phyloP scores from a whole-genome alignment of 2,329 filamentous ascomycete species.

The Cercospora zeina region DNA sequence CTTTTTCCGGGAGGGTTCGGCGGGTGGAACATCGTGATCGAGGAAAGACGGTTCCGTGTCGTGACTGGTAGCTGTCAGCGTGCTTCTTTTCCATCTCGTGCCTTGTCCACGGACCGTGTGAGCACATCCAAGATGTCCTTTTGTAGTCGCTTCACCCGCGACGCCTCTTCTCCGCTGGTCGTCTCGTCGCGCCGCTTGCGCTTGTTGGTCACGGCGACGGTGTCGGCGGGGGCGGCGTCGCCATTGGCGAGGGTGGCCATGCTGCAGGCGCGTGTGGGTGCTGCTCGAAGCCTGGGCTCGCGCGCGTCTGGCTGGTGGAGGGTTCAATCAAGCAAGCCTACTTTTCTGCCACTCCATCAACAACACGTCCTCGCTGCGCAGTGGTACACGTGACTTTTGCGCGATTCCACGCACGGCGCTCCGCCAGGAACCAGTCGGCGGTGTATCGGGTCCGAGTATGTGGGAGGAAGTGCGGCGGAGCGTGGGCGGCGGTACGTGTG shows the following conservation, averaged over 20 bases:
- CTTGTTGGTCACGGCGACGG: constrained; percentile 36
- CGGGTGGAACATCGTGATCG: constrained; percentile 43
- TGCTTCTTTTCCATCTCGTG: background rate
- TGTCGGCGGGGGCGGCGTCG: constrained; percentile 14
- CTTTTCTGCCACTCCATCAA: constrained; percentile 3
- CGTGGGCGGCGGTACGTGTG: background rate
- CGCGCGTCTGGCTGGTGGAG: constrained; percentile 13
- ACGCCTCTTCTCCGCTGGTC: constrained; percentile 38
- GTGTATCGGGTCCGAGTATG: background rate
- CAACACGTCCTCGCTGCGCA: background rate
- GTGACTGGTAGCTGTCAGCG: constrained; percentile 31
- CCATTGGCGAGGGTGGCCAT: constrained; percentile 27
- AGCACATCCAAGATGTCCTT: constrained; percentile 47
- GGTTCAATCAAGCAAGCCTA: constrained; percentile 10
- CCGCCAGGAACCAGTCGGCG: background rate
- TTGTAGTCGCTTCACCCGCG: constrained; percentile 38
- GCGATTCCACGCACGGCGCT: background rate
- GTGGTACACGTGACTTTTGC: constrained; percentile 4
- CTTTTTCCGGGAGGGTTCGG: constrained; percentile 50
- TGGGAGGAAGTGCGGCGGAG: background rate
- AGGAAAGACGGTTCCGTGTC: constrained; percentile 52
- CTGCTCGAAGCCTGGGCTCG: constrained; percentile 13
- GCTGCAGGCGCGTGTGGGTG: constrained; percentile 25
- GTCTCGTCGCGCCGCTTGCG: constrained; percentile 48
- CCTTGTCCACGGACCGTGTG: constrained; percentile 40